A percentile compares a stretch with the other conserved stretches of the same genome.
Evolutionary conservation across 306 rosid genomes (phyloP).

Genomic region (Astragalus membranaceus): DNA sequence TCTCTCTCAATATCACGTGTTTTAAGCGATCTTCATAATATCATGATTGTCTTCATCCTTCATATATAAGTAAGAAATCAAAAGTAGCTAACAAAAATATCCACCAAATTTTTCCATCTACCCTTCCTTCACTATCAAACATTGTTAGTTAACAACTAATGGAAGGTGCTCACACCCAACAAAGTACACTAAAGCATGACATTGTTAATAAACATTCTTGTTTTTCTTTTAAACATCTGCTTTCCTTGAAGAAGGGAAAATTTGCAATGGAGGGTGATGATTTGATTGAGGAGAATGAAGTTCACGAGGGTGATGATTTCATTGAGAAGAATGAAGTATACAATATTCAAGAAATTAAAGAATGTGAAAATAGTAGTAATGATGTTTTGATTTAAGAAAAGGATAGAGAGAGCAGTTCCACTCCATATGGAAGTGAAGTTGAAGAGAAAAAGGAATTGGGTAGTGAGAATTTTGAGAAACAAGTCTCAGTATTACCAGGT

Average conservation of each 20-base stretch:
- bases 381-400: constrained; percentile 40
- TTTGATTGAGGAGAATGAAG: constrained; percentile 31
- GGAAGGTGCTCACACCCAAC: constrained; percentile 37
- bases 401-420: constrained; percentile 48
- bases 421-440: constrained; percentile 20
- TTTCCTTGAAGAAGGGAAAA: constrained; percentile 31
- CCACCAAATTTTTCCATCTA: constrained; percentile 10
- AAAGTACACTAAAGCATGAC: neutral
- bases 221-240: neutral
- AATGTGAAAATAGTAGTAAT: constrained; percentile 21
- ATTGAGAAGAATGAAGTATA: no score
- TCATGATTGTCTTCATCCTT: constrained; percentile 24
- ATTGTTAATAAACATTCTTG: no score
- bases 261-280: constrained; percentile 34
- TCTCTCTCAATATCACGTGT: neutral
- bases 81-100: constrained; percentile 7
- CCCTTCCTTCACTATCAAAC: constrained; percentile 31
- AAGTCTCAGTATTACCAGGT: constrained; percentile 57
- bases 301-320: no score
- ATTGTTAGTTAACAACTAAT: constrained; percentile 41
- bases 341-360: constrained; percentile 13
- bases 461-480: constrained; percentile 25
- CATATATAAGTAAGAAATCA: constrained; percentile 26
- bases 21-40: constrained; percentile 12
- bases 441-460: constrained; percentile 26